Evolutionary conservation across 257 asterid genomes (phyloP), one percentile per base, ranked within the genome.

Genomic region (Scutellaria barbata): DNA sequence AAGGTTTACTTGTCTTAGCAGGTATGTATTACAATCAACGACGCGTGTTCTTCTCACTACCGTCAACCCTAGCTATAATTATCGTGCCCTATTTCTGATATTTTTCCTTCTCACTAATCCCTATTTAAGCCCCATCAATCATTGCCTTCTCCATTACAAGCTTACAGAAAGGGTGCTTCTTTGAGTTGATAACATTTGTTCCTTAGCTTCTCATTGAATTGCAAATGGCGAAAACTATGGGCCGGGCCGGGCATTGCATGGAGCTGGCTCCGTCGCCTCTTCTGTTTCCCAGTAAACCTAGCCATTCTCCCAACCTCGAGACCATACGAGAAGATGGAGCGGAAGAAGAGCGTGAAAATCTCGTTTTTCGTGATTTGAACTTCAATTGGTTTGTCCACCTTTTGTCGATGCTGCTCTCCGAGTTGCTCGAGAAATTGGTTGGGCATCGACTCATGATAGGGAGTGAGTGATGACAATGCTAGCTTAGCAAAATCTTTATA

Each of bases 231-330:
- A 73, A 30, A 57, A 22, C 35, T 52, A 55, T 20, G 65, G 61
- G 60, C 13, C 39, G 68, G 8, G 39, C 53, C 16, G 65, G 40
- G 55, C 62, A 25, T 2, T 81, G 82, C 84, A 46, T 74, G 41
- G 89, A 84, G 30, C 66, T 68, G 0, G 89, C 82, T 5, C 89
- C 87, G 10, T 30, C 77, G 4, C 80, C 57, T 7, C 10, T 84
- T 10, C 10, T 79, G 10, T 52, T 18, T 18, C 83, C 84, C 1
- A 58, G 47, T 10, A 85, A 77, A 17, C 77, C 72, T 7, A 65
- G 72, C 39, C 89, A 75, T 69, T 37, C 43, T 39, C 89, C 89
- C 0, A 79, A 60, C 65, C 83, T 84, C 0, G 89, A 79, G 71
- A 79, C 89, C 41, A 84, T 84, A 41, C 17, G 40, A 50, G 89